Conservation (phyloP, 768 basidiomycete genomes). For the Tylopilus balloui region DNA sequence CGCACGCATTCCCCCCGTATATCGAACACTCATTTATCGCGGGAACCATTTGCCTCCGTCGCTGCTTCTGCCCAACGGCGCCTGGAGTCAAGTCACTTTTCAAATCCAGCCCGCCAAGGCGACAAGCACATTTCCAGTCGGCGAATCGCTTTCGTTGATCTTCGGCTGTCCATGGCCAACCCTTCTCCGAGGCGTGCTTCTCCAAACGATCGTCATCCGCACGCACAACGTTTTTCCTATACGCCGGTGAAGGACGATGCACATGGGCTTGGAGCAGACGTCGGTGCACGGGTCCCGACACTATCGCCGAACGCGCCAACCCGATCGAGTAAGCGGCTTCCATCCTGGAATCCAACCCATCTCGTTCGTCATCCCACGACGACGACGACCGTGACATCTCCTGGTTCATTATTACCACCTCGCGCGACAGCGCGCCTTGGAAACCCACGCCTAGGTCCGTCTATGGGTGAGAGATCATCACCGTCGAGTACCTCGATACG, state of each 20-base stretch:
- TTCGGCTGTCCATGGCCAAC: constrained; percentile 4
- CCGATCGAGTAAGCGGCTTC: constrained; percentile 15
- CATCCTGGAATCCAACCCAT: constrained; percentile 13
- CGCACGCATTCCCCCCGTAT: constrained; percentile 6
- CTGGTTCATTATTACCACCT: neutral
- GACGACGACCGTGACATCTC: neutral
- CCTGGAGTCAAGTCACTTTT: constrained; percentile 4
- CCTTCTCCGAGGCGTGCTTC: constrained; percentile 11
- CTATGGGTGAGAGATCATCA: neutral
- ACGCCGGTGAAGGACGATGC: neutral
- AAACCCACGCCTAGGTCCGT: neutral
- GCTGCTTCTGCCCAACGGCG: constrained; percentile 7
- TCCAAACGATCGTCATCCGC: constrained; percentile 20
- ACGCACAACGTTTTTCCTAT: constrained; percentile 13
- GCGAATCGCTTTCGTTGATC: constrained; percentile 19
- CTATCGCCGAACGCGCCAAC: constrained; percentile 8
- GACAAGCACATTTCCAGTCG: constrained; percentile 13
- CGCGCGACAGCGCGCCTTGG: neutral
- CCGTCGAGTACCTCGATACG: constrained; percentile 1
- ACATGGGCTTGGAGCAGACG: constrained; percentile 7
- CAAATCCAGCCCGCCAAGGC: constrained; percentile 11
- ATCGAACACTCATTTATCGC: constrained; percentile 9
- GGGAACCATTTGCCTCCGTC: neutral
- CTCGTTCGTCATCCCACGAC: neutral
- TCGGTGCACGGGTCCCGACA: neutral